These are phyloP conservation scores for Clavispora santaluciae DNA, from an alignment of 805 yeast species.

Conservation along the genomic window DNA sequence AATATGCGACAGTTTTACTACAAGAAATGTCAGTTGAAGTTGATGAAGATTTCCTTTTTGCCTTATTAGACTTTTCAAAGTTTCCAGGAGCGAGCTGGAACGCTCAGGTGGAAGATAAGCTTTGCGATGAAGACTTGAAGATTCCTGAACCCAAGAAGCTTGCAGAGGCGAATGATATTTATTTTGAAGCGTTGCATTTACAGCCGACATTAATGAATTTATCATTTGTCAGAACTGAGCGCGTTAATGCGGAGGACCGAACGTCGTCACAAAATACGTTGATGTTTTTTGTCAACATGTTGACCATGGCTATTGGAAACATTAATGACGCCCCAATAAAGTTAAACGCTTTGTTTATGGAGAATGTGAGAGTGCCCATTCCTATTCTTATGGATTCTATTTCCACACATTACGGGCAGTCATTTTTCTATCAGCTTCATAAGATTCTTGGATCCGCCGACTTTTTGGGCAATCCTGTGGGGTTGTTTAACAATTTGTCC, in stretches of 20 bases:
- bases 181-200: slow-evolving; percentile 86
- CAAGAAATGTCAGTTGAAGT: slow-evolving; percentile 91
- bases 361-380: slow-evolving; percentile 82
- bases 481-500: slow-evolving; percentile 84
- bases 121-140: slow-evolving; percentile 59
- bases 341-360: slow-evolving; percentile 80
- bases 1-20: slow-evolving; percentile 81
- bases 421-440: slow-evolving; percentile 86
- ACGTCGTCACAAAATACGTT: slow-evolving; percentile 57
- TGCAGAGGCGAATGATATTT: slow-evolving; percentile 63
- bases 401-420: slow-evolving; percentile 84
- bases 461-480: slow-evolving; percentile 95
- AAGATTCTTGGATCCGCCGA: slow-evolving; percentile 95
- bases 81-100: slow-evolving; percentile 83
- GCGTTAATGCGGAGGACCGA: slow-evolving; percentile 62
- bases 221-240: slow-evolving; percentile 87
- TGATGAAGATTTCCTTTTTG: slow-evolving; percentile 88
- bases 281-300: slow-evolving; percentile 72
- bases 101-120: slow-evolving; percentile 33
- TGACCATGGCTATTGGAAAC: slow-evolving; percentile 96
- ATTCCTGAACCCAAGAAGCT: slow-evolving; percentile 66
- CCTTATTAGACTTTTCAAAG: slow-evolving; percentile 73
- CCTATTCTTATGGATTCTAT: slow-evolving; percentile 67
- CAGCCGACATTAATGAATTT: slow-evolving; percentile 88
- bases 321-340: slow-evolving; percentile 95